phyloP scores from a whole-genome alignment of 2,329 filamentous ascomycete species.

The Pyricularia sp. region DNA sequence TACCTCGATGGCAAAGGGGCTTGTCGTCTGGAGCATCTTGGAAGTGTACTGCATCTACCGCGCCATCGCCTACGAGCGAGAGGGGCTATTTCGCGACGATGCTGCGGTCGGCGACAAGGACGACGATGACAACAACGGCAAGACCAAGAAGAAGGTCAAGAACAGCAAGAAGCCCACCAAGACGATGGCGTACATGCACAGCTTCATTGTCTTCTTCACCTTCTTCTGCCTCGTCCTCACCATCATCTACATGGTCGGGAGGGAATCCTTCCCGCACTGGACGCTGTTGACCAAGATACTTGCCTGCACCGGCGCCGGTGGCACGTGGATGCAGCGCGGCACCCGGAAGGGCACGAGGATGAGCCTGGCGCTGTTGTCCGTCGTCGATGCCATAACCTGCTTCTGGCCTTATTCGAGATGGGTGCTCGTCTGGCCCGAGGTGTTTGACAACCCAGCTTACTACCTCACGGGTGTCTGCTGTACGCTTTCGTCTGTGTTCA shows the following conservation, averaged over 20 bases:
- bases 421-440: constrained; percentile 3
- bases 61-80: constrained; percentile 1
- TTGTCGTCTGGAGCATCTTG: constrained; percentile 6
- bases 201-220: neutral
- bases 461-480: constrained; percentile 2
- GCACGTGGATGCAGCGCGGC: constrained; percentile 7
- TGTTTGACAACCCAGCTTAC: constrained; percentile 4
- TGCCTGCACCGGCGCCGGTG: constrained; percentile 6
- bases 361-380: constrained; percentile 6
- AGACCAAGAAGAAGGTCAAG: neutral
- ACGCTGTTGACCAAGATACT: constrained; percentile 10
- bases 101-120: neutral
- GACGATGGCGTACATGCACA: neutral
- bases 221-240: constrained; percentile 4
- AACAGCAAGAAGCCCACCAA: neutral
- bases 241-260: constrained; percentile 3
- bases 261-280: constrained; percentile 5
- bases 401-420: constrained; percentile 5
- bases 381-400: neutral
- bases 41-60: constrained; percentile 10
- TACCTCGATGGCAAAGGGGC: constrained; percentile 1
- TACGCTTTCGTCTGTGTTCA: neutral
- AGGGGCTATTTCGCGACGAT: neutral
- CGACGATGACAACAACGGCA: neutral
- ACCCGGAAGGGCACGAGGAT: constrained; percentile 8